phyloP scores from a whole-genome alignment of 2,329 filamentous ascomycete genomes.

The Ramularia collo-cygni region DNA sequence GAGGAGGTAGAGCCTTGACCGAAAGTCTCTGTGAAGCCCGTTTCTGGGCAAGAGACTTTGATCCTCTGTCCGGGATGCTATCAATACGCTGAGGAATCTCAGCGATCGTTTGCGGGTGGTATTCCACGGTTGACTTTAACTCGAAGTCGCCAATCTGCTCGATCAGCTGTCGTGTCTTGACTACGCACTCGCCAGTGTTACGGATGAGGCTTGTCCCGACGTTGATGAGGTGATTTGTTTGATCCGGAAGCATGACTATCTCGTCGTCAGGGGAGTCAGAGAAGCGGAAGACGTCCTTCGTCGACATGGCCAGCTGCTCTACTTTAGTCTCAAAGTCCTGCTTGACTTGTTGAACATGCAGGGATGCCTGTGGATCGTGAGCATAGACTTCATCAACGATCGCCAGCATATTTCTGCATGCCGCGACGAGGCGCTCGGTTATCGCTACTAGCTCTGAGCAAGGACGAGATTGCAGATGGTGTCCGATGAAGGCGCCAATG shows the following conservation, averaged over 20 bases:
- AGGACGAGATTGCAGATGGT: constrained; percentile 89
- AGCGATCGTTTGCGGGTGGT: not conserved
- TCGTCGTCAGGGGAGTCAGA: constrained; percentile 63
- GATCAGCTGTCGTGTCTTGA: constrained; percentile 76
- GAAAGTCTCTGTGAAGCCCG: not conserved
- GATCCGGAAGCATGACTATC: constrained; percentile 65
- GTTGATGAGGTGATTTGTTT: constrained; percentile 23
- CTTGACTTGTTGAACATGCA: constrained; percentile 61
- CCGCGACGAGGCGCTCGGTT: constrained; percentile 74
- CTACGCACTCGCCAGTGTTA: constrained; percentile 83
- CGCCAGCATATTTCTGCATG: constrained; percentile 70
- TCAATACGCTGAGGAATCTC: constrained; percentile 10
- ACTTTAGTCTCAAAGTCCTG: constrained; percentile 73
- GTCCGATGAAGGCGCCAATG: constrained; percentile 86
- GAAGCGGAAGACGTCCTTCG: constrained; percentile 68
- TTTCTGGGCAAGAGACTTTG: not conserved
- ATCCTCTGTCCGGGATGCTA: constrained; percentile 5
- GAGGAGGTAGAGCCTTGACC: constrained; percentile 8
- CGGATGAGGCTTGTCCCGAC: constrained; percentile 47
- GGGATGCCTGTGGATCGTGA: constrained; percentile 63
- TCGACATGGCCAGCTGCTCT: constrained; percentile 71
- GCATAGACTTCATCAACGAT: constrained; percentile 77
- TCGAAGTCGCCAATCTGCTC: constrained; percentile 57
- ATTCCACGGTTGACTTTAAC: constrained; percentile 8
- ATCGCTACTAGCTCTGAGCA: constrained; percentile 74